Evolutionary conservation across 2,329 filamentous ascomycete species (phyloP).

Genomic region (Coniochaeta ligniaria): DNA sequence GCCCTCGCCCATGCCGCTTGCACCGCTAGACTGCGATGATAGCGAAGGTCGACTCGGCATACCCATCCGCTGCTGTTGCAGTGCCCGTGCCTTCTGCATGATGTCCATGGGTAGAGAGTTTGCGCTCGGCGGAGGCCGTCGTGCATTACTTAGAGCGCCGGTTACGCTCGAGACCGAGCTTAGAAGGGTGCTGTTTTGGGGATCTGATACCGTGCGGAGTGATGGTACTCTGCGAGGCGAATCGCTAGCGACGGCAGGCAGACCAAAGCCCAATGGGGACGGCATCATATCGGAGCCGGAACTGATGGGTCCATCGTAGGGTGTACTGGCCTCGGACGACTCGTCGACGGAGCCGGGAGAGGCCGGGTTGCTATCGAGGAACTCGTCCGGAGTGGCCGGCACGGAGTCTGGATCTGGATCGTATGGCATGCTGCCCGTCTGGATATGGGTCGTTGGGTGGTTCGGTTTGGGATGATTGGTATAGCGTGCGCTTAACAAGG

Average conservation of each 20-base stretch:
- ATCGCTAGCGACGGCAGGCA: constrained; percentile 16
- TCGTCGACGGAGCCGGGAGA: constrained; percentile 35
- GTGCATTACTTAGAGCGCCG: constrained; percentile 63
- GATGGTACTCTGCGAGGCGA: constrained; percentile 47
- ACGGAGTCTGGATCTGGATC: constrained; percentile 22
- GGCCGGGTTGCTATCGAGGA: constrained; percentile 27
- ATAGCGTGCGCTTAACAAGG: background rate
- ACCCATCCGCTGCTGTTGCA: constrained; percentile 26
- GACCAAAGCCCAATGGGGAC: constrained; percentile 1
- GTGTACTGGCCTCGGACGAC: constrained; percentile 41
- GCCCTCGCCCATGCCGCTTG: constrained; percentile 20
- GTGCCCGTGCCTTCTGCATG: constrained; percentile 28
- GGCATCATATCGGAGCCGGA: constrained; percentile 16
- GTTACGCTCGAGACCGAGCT: constrained; percentile 78
- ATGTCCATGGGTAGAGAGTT: constrained; percentile 30
- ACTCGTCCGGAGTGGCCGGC: constrained; percentile 40
- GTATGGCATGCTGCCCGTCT: constrained; percentile 15
- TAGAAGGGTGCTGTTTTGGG: constrained; percentile 50
- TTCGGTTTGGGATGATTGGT: too few relatives aligned
- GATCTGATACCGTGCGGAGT: constrained; percentile 52
- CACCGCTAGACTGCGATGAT: constrained; percentile 2
- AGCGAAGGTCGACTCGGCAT: constrained; percentile 16
- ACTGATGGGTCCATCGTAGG: constrained; percentile 33
- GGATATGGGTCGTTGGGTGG: background rate
- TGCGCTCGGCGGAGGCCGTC: constrained; percentile 40